phyloP scores from a whole-genome alignment of 1,139 yeast genomes.

The Insectozyma bohioensis region DNA sequence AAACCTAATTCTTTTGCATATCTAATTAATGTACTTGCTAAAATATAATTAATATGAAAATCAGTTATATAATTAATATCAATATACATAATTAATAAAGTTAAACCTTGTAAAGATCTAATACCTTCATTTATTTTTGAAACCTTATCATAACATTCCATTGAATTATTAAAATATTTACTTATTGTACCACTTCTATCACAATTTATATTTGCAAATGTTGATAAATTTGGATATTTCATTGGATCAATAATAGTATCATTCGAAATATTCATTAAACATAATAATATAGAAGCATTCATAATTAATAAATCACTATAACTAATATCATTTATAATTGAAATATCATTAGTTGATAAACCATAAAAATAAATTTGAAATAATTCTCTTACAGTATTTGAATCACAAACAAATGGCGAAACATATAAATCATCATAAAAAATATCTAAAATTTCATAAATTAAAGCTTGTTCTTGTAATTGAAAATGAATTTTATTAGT shows the following conservation, averaged over 20 bases:
- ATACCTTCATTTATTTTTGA: constrained; percentile 21
- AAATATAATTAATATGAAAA: constrained; percentile 22
- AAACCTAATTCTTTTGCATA: constrained; percentile 22
- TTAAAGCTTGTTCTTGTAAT: constrained; percentile 8
- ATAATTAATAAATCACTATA: constrained; percentile 18
- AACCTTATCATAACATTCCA: constrained; percentile 22
- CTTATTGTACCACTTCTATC: constrained; percentile 9
- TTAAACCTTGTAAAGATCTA: constrained; percentile 23
- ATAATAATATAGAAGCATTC: constrained; percentile 18
- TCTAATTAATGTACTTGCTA: constrained; percentile 22
- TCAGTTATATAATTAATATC: constrained; percentile 25
- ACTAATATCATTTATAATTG: constrained; percentile 8
- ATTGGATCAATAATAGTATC: constrained; percentile 6
- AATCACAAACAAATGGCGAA: constrained; percentile 12
- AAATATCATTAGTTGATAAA: constrained; percentile 8
- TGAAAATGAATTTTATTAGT: constrained; percentile 7
- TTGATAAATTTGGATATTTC: constrained; percentile 10
- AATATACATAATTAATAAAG: constrained; percentile 22
- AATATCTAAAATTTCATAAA: constrained; percentile 13
- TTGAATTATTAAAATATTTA: constrained; percentile 19
- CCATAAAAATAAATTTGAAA: constrained; percentile 14
- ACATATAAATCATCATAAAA: constrained; percentile 8
- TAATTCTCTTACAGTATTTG: constrained; percentile 9
- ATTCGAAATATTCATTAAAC: constrained; percentile 11
- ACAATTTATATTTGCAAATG: constrained; percentile 4